phyloP scores from a whole-genome alignment of 1,139 yeast genomes.

The Taphrina wiesneri region DNA sequence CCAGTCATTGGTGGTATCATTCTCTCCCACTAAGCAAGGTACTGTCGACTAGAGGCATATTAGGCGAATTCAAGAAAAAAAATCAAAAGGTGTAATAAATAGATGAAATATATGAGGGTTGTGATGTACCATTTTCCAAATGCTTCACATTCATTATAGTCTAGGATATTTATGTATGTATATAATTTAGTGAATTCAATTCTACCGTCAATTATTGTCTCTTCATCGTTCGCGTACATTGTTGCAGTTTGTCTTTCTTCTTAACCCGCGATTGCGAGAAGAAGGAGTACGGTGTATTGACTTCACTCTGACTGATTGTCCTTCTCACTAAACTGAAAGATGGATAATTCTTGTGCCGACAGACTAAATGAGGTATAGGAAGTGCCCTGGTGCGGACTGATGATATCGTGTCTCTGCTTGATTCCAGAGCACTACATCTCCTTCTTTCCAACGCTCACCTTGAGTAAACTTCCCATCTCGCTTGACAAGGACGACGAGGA shows the following conservation, averaged over 20 bases:
- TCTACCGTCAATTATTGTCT: not conserved
- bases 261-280: too few species aligned
- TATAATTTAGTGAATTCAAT: not conserved
- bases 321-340: too few species aligned
- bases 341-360: too few species aligned
- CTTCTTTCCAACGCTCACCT: not conserved
- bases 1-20: constrained; percentile 89
- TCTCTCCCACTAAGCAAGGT: constrained; percentile 1
- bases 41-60: too few species aligned
- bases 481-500: too few species aligned
- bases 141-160: not conserved
- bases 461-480: not conserved
- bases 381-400: too few species aligned
- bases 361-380: too few species aligned
- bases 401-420: too few species aligned
- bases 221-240: too few species aligned
- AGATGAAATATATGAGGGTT: not conserved
- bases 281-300: too few species aligned
- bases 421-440: not conserved
- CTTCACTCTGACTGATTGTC: too few species aligned
- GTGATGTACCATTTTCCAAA: not conserved
- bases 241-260: too few species aligned
- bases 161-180: not conserved
- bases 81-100: not conserved
- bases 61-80: not conserved